phyloP scores from a whole-genome alignment of 805 yeast species.

The Ogataea methanolica region DNA sequence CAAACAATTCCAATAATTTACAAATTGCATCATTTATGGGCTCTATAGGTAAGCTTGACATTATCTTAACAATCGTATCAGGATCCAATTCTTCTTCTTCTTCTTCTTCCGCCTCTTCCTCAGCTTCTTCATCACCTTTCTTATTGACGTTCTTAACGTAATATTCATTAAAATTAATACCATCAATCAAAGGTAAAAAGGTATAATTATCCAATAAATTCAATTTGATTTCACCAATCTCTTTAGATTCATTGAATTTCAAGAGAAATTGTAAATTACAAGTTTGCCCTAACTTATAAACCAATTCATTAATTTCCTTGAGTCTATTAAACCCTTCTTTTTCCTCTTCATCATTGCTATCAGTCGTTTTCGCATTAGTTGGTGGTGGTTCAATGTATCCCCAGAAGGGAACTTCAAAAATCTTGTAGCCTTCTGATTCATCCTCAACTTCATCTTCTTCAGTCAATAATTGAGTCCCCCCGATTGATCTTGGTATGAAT shows the following conservation, averaged over 20 bases:
- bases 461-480: not conserved
- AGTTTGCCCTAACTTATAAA: constrained; percentile 32
- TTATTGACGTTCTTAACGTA: constrained; percentile 5
- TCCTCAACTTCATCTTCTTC: not conserved
- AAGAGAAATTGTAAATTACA: constrained; percentile 38
- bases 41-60: constrained; percentile 8
- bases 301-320: constrained; percentile 10
- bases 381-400: constrained; percentile 17
- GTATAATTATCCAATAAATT: constrained; percentile 30
- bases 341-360: not conserved
- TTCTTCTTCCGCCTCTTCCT: constrained; percentile 34
- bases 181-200: constrained; percentile 28
- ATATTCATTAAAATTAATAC: constrained; percentile 16
- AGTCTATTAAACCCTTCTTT: not conserved
- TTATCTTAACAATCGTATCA: constrained; percentile 11
- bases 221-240: constrained; percentile 18
- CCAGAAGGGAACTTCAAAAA: constrained; percentile 34
- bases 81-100: constrained; percentile 18
- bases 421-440: constrained; percentile 7
- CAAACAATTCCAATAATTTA: constrained; percentile 10
- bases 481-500: constrained; percentile 35
- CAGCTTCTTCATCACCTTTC: constrained; percentile 28
- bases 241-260: constrained; percentile 16
- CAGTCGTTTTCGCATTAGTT: too few relatives aligned
- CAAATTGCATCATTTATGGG: constrained; percentile 12